Conservation (phyloP, 169 alveolate species). For the Prorocentrum cordatum region DNA sequence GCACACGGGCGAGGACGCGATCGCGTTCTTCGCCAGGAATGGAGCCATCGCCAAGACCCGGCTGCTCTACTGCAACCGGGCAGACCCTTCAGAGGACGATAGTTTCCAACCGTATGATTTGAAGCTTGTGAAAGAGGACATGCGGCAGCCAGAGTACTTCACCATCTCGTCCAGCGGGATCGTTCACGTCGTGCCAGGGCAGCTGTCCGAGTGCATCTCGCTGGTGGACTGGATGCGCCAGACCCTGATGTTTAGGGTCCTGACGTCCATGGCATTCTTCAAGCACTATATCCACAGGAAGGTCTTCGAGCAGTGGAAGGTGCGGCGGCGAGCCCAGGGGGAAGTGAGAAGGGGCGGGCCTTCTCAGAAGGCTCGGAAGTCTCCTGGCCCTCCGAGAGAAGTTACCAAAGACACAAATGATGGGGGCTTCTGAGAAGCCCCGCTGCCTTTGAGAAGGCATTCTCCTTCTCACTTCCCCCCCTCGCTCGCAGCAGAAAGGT, state of each 20-base stretch:
- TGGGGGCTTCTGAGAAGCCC: too few species aligned
- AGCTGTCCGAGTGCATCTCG: constrained; percentile 30
- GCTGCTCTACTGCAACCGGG: constrained; percentile 21
- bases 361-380: too few species aligned
- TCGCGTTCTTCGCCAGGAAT: constrained; percentile 26
- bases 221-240: constrained; percentile 35
- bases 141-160: constrained; percentile 24
- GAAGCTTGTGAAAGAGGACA: constrained; percentile 18
- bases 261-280: constrained; percentile 29
- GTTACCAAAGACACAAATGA: too few species aligned
- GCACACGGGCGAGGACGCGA: constrained; percentile 23
- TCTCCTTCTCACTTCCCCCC: too few species aligned
- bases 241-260: constrained; percentile 34
- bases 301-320: constrained; percentile 22
- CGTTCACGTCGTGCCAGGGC: constrained; percentile 39
- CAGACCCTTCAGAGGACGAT: not conserved
- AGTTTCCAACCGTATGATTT: constrained; percentile 28
- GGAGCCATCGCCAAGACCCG: constrained; percentile 24
- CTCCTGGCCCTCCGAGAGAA: too few species aligned
- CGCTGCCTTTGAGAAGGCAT: too few species aligned
- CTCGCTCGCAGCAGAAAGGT: too few species aligned
- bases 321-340: too few species aligned
- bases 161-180: constrained; percentile 46
- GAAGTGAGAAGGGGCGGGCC: too few species aligned
- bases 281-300: constrained; percentile 42